A percentile compares a stretch with the other conserved stretches of the same genome.
These are phyloP conservation scores for Dryadomyces quercus-mongolicae DNA, from an alignment of 2,329 filamentous ascomycete species.

Conservation along the genomic window DNA sequence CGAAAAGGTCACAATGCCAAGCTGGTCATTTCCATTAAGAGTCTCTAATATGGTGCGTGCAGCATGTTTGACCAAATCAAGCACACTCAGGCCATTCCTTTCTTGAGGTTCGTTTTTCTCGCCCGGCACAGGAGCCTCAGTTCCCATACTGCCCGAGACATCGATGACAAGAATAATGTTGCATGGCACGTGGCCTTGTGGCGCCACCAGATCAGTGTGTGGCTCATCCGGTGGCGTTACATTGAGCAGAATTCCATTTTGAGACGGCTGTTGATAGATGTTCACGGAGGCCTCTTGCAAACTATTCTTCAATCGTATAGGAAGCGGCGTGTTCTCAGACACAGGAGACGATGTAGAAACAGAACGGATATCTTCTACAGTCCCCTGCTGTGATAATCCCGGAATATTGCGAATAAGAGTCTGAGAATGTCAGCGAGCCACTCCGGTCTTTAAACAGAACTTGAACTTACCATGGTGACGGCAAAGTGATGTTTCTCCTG, in stretches of 20 bases:
- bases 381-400: too few species aligned
- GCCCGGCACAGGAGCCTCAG: conserved; percentile 31
- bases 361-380: too few species aligned
- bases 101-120: conserved; percentile 27
- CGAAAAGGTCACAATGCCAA: conserved; percentile 46
- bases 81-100: conserved; percentile 36
- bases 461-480: too few species aligned
- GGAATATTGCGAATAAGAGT: too few species aligned
- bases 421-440: too few species aligned
- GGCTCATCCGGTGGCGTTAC: not conserved
- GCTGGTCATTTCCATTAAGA: conserved; percentile 37
- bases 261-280: not conserved
- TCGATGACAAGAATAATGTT: conserved; percentile 53
- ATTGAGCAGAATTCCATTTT: not conserved
- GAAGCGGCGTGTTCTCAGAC: not conserved
- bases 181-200: conserved; percentile 31
- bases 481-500: too few species aligned
- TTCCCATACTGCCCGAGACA: conserved; percentile 44
- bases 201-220: not conserved
- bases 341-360: not conserved
- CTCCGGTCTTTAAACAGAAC: too few species aligned
- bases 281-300: not conserved
- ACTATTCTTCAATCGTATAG: not conserved
- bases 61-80: conserved; percentile 50
- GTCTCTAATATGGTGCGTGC: conserved; percentile 43